Conservation (phyloP, 805 yeast genomes). For the Yamadazyma philogaea region DNA sequence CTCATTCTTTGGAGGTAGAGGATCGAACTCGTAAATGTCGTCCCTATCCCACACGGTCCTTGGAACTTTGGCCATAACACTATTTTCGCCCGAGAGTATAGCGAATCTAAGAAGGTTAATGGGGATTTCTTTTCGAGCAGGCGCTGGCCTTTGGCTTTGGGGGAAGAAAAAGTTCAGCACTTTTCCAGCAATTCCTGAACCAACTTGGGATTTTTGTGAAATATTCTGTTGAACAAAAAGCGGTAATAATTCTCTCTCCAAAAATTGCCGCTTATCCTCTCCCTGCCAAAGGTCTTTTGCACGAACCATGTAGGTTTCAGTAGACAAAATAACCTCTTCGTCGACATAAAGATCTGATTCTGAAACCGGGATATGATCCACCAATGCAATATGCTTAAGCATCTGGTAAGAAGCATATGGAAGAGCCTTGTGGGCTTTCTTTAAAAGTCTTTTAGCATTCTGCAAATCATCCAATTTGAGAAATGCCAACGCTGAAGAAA, state of each 20-base stretch:
- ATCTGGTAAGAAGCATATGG: conserved; percentile 56
- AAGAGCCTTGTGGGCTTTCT: conserved; percentile 50
- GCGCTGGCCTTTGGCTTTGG: conserved; percentile 1
- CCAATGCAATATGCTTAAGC: conserved; percentile 46
- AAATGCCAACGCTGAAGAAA: conserved; percentile 64
- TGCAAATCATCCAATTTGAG: conserved; percentile 39
- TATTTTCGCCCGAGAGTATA: conserved; percentile 66
- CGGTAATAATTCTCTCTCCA: conserved; percentile 39
- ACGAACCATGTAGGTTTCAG: conserved; percentile 59
- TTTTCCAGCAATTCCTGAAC: conserved; percentile 14
- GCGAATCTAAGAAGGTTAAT: conserved; percentile 63
- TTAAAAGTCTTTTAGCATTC: conserved; percentile 48
- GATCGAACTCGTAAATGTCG: conserved; percentile 67
- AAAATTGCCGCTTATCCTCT: conserved; percentile 42
- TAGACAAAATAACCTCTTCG: conserved; percentile 38
- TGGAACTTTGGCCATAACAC: conserved; percentile 70
- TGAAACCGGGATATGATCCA: conserved; percentile 13
- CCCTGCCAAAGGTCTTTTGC: conserved; percentile 56
- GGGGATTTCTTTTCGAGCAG: conserved; percentile 42
- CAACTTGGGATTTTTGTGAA: neutral
- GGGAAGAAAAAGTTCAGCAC: conserved; percentile 15
- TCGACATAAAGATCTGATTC: conserved; percentile 23
- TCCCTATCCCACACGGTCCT: conserved; percentile 54
- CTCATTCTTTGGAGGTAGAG: conserved; percentile 55
- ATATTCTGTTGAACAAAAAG: conserved; percentile 15